Evolutionary conservation across 305 asterid species (phyloP), one percentile per base, ranked within the genome.

Genomic region (Fraxinus sp.): DNA sequence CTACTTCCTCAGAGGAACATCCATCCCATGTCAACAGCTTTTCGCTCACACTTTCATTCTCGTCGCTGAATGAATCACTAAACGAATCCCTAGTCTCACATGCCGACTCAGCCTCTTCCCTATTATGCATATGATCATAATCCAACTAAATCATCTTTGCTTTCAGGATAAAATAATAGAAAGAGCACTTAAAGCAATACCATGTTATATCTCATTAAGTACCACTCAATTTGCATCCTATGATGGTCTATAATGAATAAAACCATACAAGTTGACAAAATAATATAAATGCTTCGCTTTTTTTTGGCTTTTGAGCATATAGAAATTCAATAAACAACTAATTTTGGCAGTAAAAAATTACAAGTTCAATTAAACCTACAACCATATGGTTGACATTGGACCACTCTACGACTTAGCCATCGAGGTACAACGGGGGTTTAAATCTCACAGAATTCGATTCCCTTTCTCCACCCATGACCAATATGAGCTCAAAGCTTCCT

Each of bases 21-120:
- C 98, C 97, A 49, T 96, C 98, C 97, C 98, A 93, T 88, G 97
- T 92, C 24, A 97, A 94, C n/a, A 88, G 84, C 93, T 92, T 94
- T 43, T 96, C 99, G 22, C 96, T 87, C 91, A 93, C 97, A 76
- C 97, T 93, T 89, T 94, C 98, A 7, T 66, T 66, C 37, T 66
- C 74, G 0, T 96, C 98, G 68, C 98, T 96, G 77, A 87, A 90
- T 24, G 98, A 93, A 83, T 96, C 99, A 46, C 98, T 96, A 77
- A 81, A 96, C 3, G 97, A 96, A 82, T 96, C 98, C 90, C 97
- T 89, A 4, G 95, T 90, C 85, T 93, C 98, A 75, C 97, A 90
- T 11, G 85, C 90, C 11, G 93, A 92, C 49, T 92, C 98, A 0
- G 86, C 87, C 89, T 94, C 98, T 80, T 96, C 99, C 91, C 99